Percentiles rank a stretch among this genome's conserved stretches.
Conservation (phyloP, 805 yeast genomes). For the Kodamaea jinghongensis region DNA sequence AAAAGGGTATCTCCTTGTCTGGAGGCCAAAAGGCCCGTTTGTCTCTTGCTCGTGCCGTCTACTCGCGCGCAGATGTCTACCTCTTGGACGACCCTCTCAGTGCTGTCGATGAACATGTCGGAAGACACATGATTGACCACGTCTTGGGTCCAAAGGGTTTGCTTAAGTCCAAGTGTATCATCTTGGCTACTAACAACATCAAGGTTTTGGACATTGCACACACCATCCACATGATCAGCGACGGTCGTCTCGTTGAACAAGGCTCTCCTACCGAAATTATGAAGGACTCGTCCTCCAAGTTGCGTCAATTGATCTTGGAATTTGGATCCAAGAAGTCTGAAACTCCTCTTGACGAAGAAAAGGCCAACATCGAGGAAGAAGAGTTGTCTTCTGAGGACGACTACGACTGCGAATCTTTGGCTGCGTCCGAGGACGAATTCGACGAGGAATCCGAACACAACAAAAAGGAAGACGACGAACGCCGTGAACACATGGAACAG, state of each 20-base stretch:
- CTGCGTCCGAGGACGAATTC: conserved; percentile 40
- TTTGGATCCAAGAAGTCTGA: conserved; percentile 50
- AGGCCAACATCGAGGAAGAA: conserved; percentile 12
- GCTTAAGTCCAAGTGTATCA: conserved; percentile 66
- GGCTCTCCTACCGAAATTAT: conserved; percentile 58
- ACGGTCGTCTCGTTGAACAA: conserved; percentile 66
- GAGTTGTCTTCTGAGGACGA: conserved; percentile 26
- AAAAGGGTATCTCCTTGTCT: conserved; percentile 91
- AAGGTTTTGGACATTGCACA: conserved; percentile 77
- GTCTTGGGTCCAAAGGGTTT: conserved; percentile 83
- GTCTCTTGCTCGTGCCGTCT: conserved; percentile 92
- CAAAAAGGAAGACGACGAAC: conserved; percentile 36
- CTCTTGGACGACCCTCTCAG: conserved; percentile 88
- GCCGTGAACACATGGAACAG: conserved; percentile 82
- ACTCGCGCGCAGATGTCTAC: conserved; percentile 89
- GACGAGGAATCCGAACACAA: conserved; percentile 33
- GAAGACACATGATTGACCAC: conserved; percentile 75
- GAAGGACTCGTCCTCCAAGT: conserved; percentile 37
- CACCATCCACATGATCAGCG: conserved; percentile 63
- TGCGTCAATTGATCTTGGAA: conserved; percentile 56
- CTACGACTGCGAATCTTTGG: conserved; percentile 2
- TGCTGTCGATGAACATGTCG: conserved; percentile 98
- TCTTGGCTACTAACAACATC: conserved; percentile 85
- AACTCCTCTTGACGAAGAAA: conserved; percentile 6
- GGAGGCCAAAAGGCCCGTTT: conserved; percentile 98